phyloP scores from a whole-genome alignment of 2,329 filamentous ascomycete species.

The Penicillium crustosum region DNA sequence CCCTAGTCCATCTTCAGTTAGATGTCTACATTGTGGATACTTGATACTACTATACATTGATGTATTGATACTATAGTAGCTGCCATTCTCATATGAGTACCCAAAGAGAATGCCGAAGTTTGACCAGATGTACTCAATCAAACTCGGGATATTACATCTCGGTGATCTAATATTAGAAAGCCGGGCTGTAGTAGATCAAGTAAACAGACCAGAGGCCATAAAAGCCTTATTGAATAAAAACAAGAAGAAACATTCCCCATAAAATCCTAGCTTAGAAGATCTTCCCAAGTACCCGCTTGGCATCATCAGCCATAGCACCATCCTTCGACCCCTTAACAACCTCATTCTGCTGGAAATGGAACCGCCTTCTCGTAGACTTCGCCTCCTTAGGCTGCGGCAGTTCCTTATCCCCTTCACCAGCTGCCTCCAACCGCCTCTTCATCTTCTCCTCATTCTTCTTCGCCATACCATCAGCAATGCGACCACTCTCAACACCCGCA shows the following conservation, averaged over 20 bases:
- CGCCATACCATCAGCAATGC: slow-evolving; percentile 45
- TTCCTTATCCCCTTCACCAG: slow-evolving; percentile 16
- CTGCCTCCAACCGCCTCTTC: slow-evolving; percentile 30
- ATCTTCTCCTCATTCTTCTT: slow-evolving; percentile 46
- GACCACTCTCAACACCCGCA: slow-evolving; percentile 43
- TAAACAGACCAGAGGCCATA: background rate
- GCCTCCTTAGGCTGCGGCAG: slow-evolving; percentile 14
- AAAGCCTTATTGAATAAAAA: background rate
- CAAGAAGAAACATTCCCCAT: background rate
- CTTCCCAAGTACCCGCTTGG: slow-evolving; percentile 47
- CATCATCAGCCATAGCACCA: slow-evolving; percentile 36
- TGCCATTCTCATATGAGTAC: too few relatives aligned
- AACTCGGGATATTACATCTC: background rate
- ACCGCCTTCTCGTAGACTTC: slow-evolving; percentile 28
- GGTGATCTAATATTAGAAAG: background rate
- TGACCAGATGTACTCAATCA: background rate
- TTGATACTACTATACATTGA: too few relatives aligned
- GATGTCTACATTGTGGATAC: too few relatives aligned
- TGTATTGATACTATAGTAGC: too few relatives aligned
- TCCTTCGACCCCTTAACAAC: slow-evolving; percentile 33
- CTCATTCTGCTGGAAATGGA: slow-evolving; percentile 45
- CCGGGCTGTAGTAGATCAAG: background rate
- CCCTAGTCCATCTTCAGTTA: too few relatives aligned
- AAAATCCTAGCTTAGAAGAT: slow-evolving; percentile 42
- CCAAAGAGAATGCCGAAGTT: background rate